Evolutionary conservation across 495 filamentous ascomycete species (phyloP), one percentile per base, ranked within the genome.

Genomic region (Hyaloscypha hepaticicola): DNA sequence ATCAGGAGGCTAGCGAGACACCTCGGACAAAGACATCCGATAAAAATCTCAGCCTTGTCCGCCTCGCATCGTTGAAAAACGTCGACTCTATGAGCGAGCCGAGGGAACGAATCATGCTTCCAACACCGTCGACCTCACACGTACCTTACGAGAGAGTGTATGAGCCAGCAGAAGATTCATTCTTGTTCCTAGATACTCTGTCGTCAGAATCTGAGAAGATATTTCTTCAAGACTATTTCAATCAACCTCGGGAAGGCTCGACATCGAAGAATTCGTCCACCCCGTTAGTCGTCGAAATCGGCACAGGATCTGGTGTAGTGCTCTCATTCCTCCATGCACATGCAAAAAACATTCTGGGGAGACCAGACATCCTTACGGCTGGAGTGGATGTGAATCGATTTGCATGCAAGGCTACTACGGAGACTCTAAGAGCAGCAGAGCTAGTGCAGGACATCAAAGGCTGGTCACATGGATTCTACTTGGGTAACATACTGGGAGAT

Each of bases 101-200:
- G 38, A 45, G 38, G 26, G 52, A 58, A n/a, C 24, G 59, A 60
- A 70, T 63, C 57, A 96, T 96, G 92, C 86, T 98, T 19, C 93
- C 93, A 9, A 99, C 94, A 12, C 95, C 95, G 1, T 89, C 89
- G 58, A 99, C 95, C 21, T 87, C 88, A 24, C 95, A 99, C 77
- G 89, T 97, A 61, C 84, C 90, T 61, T 92, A 91, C 75, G 80
- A 89, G 72, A 86, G 85, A 28, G 85, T 97, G 69, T 99, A 99
- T 77, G 91, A 96, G 72, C 95, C 95, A 49, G 88, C 93, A 12
- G 95, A 97, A 77, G 95, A 99, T 76, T 96, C 92, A 21, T 98
- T 88, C 73, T 85, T 99, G n/a, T 81, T 99, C 34, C 83, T 99
- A 27, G 95, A 99, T 78, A 95, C 92, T 0, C 81, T 99, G 28